Percentiles rank a stretch among this genome's conserved stretches.
phyloP scores from a whole-genome alignment of 352 stramenopile species.

The Globisporangium iwayamae region DNA sequence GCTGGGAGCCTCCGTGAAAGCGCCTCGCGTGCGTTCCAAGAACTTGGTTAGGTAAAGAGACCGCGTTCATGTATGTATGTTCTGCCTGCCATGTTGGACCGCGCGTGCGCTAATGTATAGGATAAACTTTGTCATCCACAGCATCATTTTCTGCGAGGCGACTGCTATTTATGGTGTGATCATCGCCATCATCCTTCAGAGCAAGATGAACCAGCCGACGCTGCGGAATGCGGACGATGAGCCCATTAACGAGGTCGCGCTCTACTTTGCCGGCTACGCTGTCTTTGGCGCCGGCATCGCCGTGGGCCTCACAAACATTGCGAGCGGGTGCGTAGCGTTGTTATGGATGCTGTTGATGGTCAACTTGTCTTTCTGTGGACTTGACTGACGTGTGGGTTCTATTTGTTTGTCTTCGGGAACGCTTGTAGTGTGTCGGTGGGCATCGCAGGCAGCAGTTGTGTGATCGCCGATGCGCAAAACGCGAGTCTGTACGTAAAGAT shows the following conservation, averaged over 20 bases:
- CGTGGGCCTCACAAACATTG: constrained; percentile 99
- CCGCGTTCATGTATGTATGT: neutral
- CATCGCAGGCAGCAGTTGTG: constrained; percentile 97
- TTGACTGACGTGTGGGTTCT: neutral
- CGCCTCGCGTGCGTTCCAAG: constrained; percentile 97
- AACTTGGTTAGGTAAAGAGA: constrained; percentile 92
- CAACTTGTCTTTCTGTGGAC: neutral
- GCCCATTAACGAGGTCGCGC: constrained; percentile 64
- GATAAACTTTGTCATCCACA: neutral
- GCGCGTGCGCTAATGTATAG: neutral
- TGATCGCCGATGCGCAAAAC: constrained; percentile 98
- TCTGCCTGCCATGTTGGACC: too few relatives aligned
- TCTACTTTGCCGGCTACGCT: constrained; percentile 97
- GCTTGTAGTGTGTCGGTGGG: constrained; percentile 93
- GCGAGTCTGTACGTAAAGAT: constrained; percentile 99
- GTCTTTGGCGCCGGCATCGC: constrained; percentile 96
- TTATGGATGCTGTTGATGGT: neutral
- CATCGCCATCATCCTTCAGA: constrained; percentile 99
- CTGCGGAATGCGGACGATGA: constrained; percentile 57
- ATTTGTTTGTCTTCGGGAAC: neutral
- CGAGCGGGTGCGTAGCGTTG: constrained; percentile 63
- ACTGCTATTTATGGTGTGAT: constrained; percentile 99
- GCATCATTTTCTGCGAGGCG: constrained; percentile 99
- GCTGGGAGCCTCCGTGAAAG: constrained; percentile 97
- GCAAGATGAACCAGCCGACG: constrained; percentile 90